Conservation (phyloP, 2,329 filamentous ascomycete species). For the Boeremia exigua region DNA sequence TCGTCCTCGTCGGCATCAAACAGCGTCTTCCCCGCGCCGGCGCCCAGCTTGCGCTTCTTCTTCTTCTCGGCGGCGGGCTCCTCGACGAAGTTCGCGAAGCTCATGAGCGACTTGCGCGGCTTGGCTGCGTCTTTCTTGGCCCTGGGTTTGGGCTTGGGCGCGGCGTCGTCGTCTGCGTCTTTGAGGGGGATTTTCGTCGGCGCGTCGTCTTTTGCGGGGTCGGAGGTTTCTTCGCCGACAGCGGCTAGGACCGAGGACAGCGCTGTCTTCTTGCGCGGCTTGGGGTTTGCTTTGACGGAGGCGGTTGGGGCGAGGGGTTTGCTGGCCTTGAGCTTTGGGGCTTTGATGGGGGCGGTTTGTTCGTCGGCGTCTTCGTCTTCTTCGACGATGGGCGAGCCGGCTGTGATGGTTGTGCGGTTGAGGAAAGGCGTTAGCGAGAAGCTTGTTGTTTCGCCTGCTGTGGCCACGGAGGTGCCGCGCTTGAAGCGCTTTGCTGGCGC, state of each 20-base stretch:
- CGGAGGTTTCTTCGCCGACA: conserved; percentile 52
- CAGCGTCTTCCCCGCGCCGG: conserved; percentile 65
- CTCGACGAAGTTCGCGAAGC: conserved; percentile 51
- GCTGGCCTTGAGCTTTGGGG: conserved; percentile 49
- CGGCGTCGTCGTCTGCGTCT: conserved; percentile 33
- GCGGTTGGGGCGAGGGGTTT: conserved; percentile 54
- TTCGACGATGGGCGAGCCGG: conserved; percentile 51
- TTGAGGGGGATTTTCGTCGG: conserved; percentile 39
- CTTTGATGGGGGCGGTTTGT: conserved; percentile 25
- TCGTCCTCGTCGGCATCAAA: conserved; percentile 60
- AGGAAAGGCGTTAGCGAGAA: conserved; percentile 96
- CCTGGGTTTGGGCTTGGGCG: conserved; percentile 46
- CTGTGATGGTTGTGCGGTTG: conserved; percentile 71
- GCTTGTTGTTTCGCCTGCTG: conserved; percentile 82
- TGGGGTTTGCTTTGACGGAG: conserved; percentile 54
- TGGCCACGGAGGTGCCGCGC: conserved; percentile 59
- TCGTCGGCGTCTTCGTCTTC: conserved; percentile 35
- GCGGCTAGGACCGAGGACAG: conserved; percentile 49
- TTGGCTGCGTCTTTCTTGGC: conserved; percentile 38
- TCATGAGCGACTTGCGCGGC: conserved; percentile 56
- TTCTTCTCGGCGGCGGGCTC: conserved; percentile 49
- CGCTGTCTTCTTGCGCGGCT: conserved; percentile 49
- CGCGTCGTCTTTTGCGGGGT: conserved; percentile 40
- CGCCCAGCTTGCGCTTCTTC: conserved; percentile 74
- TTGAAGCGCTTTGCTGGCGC: conserved; percentile 54